phyloP scores from a whole-genome alignment of 2,329 filamentous ascomycete genomes.

The Scedosporium apiospermum region DNA sequence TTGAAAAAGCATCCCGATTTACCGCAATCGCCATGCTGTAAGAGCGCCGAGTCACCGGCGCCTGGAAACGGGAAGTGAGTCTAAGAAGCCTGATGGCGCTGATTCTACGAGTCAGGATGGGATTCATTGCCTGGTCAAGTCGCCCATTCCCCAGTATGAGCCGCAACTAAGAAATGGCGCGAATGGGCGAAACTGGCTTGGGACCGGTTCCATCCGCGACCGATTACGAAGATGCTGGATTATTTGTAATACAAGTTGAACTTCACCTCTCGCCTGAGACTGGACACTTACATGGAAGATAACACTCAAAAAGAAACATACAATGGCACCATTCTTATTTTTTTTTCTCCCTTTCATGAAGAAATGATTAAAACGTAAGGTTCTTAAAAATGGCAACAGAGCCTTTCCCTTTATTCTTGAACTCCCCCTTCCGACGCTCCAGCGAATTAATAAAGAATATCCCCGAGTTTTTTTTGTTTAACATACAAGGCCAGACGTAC shows the following conservation, averaged over 20 bases:
- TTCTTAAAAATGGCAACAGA: background rate
- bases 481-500: slow-evolving; percentile 2
- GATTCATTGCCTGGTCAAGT: background rate
- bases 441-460: slow-evolving; percentile 4
- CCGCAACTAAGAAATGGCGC: background rate
- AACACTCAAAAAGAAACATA: background rate
- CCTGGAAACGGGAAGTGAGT: background rate
- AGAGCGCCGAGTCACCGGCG: background rate
- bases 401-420: background rate
- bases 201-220: background rate
- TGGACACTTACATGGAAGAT: background rate
- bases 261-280: background rate
- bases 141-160: background rate
- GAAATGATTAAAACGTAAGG: background rate
- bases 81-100: background rate
- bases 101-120: background rate
- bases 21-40: slow-evolving; percentile 4
- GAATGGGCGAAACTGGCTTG: no score
- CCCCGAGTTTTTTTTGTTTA: background rate
- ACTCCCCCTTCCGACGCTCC: background rate
- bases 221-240: background rate
- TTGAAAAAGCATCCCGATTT: background rate
- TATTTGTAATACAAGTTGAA: background rate
- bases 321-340: background rate
- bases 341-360: background rate